Evolutionary conservation across 257 asterid genomes (phyloP).

Genomic region (Forsythia suspensa): DNA sequence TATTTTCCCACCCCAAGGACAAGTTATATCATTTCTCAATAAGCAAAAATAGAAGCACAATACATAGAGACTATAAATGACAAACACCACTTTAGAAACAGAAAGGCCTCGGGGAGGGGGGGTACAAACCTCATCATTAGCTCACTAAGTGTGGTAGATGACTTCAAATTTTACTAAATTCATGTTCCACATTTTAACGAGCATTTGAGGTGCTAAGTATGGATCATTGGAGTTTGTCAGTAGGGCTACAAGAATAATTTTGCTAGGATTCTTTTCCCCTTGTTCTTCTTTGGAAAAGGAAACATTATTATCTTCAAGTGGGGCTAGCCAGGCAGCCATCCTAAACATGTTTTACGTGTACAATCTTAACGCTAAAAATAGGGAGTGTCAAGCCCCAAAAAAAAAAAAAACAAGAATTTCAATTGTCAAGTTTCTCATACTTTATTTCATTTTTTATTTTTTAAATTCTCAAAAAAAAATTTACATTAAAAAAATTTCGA

Average conservation of each 20-base stretch:
- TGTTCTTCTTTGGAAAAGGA: not conserved
- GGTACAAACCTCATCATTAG: too few species aligned
- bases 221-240: not conserved
- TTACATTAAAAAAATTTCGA: too few species aligned
- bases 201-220: not conserved
- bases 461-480: too few species aligned
- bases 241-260: not conserved
- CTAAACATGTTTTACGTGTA: too few species aligned
- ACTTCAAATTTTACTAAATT: not conserved
- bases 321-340: not conserved
- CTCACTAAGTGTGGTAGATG: conserved; percentile 8
- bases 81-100: not conserved
- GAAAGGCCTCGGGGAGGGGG: too few species aligned
- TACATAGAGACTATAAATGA: not conserved
- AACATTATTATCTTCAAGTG: not conserved
- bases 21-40: not conserved
- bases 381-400: too few species aligned
- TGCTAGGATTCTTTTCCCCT: not conserved
- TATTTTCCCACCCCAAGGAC: not conserved
- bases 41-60: not conserved
- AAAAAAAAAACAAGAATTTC: too few species aligned
- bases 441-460: too few species aligned
- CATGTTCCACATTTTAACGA: not conserved
- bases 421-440: too few species aligned
- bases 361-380: too few species aligned